Percentiles rank a stretch among this genome's conserved stretches.
phyloP scores from a whole-genome alignment of 805 yeast genomes.

The Cyberlindnera sargentensis region DNA sequence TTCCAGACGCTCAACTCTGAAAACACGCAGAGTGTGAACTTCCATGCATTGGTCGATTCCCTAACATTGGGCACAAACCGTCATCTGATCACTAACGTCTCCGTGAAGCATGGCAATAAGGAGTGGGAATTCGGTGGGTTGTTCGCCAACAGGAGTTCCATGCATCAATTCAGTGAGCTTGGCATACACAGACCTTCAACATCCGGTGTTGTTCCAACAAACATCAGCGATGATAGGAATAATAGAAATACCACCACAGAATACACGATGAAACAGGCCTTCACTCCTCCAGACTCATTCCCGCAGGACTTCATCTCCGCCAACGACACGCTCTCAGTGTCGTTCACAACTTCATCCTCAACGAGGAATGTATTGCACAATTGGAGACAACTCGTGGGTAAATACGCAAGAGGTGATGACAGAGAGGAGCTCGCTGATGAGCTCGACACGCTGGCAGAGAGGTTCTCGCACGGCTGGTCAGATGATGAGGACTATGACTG shows the following conservation, averaged over 20 bases:
- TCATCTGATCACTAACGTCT: constrained; percentile 39
- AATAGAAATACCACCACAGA: constrained; percentile 6
- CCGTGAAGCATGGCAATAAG: constrained; percentile 8
- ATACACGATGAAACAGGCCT: constrained; percentile 8
- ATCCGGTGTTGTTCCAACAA: neutral
- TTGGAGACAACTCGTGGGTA: constrained; percentile 26
- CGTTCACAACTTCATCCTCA: constrained; percentile 18
- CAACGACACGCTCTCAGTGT: constrained; percentile 12
- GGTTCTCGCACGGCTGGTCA: constrained; percentile 43
- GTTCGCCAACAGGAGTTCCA: constrained; percentile 1
- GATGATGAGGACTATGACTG: constrained; percentile 34
- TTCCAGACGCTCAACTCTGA: constrained; percentile 35
- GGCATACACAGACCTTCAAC: constrained; percentile 19
- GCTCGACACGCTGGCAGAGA: constrained; percentile 35
- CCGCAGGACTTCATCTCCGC: constrained; percentile 21
- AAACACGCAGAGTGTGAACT: constrained; percentile 13
- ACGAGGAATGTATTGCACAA: constrained; percentile 12
- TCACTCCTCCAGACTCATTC: constrained; percentile 26
- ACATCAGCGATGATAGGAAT: neutral
- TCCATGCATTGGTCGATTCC: constrained; percentile 37
- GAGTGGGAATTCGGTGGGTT: constrained; percentile 6
- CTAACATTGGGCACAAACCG: constrained; percentile 37
- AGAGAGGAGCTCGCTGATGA: constrained; percentile 47
- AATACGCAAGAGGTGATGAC: constrained; percentile 35
- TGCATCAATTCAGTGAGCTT: constrained; percentile 23